Evolutionary conservation across 2,329 filamentous ascomycete species (phyloP).

Genomic region (Aspergillus fructus): DNA sequence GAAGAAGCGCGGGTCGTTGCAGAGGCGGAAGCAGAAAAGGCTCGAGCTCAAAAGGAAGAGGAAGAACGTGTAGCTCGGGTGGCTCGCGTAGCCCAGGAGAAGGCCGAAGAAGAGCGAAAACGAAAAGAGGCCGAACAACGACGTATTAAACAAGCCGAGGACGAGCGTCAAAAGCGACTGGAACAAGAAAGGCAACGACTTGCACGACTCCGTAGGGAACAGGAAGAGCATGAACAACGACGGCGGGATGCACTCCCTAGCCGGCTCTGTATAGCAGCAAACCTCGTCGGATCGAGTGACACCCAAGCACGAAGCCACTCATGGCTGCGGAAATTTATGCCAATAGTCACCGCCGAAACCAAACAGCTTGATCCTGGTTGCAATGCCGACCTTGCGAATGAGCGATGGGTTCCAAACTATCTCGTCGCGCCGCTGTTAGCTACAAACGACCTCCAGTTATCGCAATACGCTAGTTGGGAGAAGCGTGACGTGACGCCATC

Average conservation of each 20-base stretch:
- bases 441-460: conserved; percentile 50
- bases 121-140: conserved; percentile 45
- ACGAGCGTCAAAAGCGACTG: conserved; percentile 44
- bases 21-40: conserved; percentile 33
- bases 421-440: conserved; percentile 49
- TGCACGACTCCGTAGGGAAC: conserved; percentile 44
- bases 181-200: conserved; percentile 45
- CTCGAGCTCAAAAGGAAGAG: conserved; percentile 34
- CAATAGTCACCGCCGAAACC: conserved; percentile 46
- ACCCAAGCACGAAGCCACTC: conserved; percentile 40
- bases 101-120: conserved; percentile 44
- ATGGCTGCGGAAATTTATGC: conserved; percentile 49
- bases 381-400: conserved; percentile 36
- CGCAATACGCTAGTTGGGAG: conserved; percentile 49
- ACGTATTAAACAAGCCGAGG: conserved; percentile 46
- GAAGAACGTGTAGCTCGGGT: conserved; percentile 34
- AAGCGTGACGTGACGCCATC: conserved; percentile 43
- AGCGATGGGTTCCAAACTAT: conserved; percentile 51
- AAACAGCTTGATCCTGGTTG: conserved; percentile 43
- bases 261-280: conserved; percentile 45
- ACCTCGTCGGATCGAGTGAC: conserved; percentile 46
- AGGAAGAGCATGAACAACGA: conserved; percentile 47
- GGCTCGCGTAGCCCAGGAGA: conserved; percentile 38
- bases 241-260: conserved; percentile 48
- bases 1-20: conserved; percentile 30